Evolutionary conservation across 164 flowering plant genomes (phyloP), one percentile per base, ranked within the genome.

Genomic region (Annona cherimola): DNA sequence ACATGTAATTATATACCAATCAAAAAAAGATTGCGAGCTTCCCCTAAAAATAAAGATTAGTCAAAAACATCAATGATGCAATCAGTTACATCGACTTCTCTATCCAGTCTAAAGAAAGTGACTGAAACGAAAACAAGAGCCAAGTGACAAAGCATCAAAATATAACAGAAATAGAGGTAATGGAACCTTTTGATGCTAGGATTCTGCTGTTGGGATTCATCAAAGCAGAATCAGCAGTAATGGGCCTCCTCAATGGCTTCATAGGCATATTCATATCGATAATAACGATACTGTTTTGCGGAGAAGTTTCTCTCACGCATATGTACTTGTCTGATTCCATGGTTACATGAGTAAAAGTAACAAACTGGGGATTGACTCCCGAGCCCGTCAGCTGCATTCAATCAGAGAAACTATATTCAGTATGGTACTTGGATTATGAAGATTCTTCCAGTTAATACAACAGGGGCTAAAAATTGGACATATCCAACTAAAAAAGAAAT

Each of bases 281-380:
- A 69, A 96, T 96, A 5, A 96, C 98, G 67, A 96, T 96, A 80
- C 97, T 93, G 66, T 93, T 93, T 79, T 93, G 98, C 0, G 99
- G 99, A 2, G 99, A 68, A 0, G 99, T 96, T 78, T 96, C 99
- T 26, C 99, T 71, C 16, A 96, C 98, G 75, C 99, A 93, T 26
- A 96, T 93, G 72, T 89, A 96, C 88, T 92, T 96, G 62, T 93
- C 99, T 0, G 98, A 96, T 72, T 96, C 99, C 99, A 96, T 96
- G 0, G 99, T 96, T 1, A 96, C 99, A 81, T 96, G 91, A 0
- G 98, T 96, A 66, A 96, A 96, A 1, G 98, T 96, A 67, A 96
- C 92, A 67, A 92, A 92, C 74, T 96, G 98, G 0, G 86, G 94
- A 84, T 84, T 91, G 60, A 96, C 90, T 75, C 99, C 99, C 74